phyloP scores from a whole-genome alignment of 2,329 filamentous ascomycete species.

The Neophaeococcomyces mojaviensis region DNA sequence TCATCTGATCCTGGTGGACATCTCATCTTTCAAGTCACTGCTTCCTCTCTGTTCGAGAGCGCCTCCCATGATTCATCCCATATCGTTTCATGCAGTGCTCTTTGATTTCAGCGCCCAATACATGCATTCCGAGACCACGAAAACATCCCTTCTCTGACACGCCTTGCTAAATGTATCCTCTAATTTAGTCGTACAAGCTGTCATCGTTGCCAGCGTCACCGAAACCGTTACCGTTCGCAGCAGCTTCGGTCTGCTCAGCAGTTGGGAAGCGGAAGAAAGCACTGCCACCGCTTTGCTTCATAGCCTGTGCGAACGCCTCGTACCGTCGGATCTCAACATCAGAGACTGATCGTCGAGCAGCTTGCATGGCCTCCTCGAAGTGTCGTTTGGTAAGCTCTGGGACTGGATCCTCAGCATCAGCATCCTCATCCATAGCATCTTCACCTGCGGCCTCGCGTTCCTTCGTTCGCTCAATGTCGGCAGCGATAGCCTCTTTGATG shows the following conservation, averaged over 20 bases:
- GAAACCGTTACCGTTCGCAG: constrained; percentile 50
- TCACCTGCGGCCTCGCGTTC: constrained; percentile 78
- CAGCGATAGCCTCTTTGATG: constrained; percentile 90
- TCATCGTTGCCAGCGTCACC: constrained; percentile 89
- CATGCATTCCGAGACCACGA: background rate
- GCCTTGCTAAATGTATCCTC: constrained; percentile 7
- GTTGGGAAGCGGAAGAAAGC: constrained; percentile 96
- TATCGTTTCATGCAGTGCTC: background rate
- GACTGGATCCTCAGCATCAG: constrained; percentile 76
- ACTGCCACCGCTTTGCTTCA: constrained; percentile 95
- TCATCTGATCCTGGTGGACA: too few species aligned
- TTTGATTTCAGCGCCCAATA: background rate
- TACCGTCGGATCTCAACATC: constrained; percentile 98
- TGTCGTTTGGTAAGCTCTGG: constrained; percentile 92
- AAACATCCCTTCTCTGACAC: background rate
- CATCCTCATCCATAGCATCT: constrained; percentile 73
- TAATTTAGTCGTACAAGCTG: constrained; percentile 83
- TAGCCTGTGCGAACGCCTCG: constrained; percentile 95
- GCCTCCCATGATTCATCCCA: background rate
- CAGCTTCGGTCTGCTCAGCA: constrained; percentile 47
- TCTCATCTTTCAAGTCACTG: too few species aligned
- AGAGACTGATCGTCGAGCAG: constrained; percentile 84
- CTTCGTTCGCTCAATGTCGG: constrained; percentile 85
- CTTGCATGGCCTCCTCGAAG: constrained; percentile 98
- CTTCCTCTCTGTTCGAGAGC: background rate